Evolutionary conservation across 2,329 filamentous ascomycete species (phyloP).

Genomic region (Neoarthrinium moseri): DNA sequence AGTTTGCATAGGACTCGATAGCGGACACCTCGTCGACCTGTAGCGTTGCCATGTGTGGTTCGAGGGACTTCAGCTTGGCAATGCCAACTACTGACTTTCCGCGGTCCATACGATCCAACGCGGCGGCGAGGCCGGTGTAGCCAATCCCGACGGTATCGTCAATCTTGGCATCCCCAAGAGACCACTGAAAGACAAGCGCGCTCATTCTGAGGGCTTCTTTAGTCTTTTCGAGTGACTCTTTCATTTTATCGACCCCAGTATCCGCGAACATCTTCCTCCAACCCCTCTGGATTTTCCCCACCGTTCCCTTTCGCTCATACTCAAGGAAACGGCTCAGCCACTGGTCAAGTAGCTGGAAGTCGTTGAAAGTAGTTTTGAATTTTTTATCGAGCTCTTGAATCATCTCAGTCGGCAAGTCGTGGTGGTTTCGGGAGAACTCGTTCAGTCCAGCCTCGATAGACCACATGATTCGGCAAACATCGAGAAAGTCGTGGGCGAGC

Average conservation of each 20-base stretch:
- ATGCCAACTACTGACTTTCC: conserved; percentile 23
- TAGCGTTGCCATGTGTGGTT: conserved; percentile 15
- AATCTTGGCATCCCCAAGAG: conserved; percentile 55
- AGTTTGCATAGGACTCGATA: not conserved
- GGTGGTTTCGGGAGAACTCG: conserved; percentile 48
- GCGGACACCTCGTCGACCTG: conserved; percentile 16
- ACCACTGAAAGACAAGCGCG: conserved; percentile 65
- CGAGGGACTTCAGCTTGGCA: conserved; percentile 27
- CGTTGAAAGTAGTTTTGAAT: conserved; percentile 58
- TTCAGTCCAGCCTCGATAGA: conserved; percentile 65
- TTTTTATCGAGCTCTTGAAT: conserved; percentile 63
- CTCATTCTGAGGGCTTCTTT: conserved; percentile 64
- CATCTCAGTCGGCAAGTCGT: conserved; percentile 59
- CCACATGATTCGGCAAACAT: conserved; percentile 65
- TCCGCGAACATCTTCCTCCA: conserved; percentile 64
- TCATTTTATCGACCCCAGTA: conserved; percentile 60
- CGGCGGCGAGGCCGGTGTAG: conserved; percentile 65
- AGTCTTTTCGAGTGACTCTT: conserved; percentile 53
- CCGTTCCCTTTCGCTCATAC: conserved; percentile 59
- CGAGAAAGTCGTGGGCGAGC: conserved; percentile 65
- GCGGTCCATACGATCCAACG: conserved; percentile 52
- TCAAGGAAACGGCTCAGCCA: conserved; percentile 61
- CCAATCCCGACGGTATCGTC: conserved; percentile 64
- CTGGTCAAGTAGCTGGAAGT: conserved; percentile 63
- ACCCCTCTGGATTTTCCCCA: conserved; percentile 59